Conservation (phyloP, 441 rosid genomes). For the Gossypium aridum region DNA sequence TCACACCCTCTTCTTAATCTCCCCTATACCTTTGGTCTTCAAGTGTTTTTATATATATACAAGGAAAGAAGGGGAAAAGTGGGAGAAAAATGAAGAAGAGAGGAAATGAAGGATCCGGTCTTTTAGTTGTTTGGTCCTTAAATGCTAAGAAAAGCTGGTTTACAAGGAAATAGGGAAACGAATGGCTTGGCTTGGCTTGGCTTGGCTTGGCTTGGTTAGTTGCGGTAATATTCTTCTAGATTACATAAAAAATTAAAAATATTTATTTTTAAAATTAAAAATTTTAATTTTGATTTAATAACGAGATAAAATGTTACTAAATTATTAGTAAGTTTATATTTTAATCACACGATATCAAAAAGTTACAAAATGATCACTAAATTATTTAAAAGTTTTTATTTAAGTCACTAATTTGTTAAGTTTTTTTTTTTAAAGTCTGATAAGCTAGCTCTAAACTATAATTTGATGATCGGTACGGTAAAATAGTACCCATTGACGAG, state of each 20-base stretch:
- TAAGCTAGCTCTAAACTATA: too few species aligned
- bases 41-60: background rate
- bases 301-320: too few species aligned
- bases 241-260: background rate
- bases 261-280: background rate
- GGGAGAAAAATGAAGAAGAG: background rate
- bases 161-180: background rate
- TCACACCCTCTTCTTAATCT: background rate
- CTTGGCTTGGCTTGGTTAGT: background rate
- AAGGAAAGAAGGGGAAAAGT: background rate
- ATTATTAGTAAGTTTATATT: too few species aligned
- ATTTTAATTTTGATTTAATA: too few species aligned
- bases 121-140: background rate
- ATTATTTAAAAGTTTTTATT: too few species aligned
- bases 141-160: background rate
- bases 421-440: too few species aligned
- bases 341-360: too few species aligned
- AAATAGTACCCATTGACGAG: too few species aligned
- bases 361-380: too few species aligned
- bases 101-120: background rate
- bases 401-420: too few species aligned
- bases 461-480: too few species aligned
- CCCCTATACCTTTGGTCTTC: background rate
- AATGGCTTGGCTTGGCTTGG: background rate
- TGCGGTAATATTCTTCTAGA: too few species aligned